Conservation (phyloP, 106 monocot species). For the Amphibolis antarctica region DNA sequence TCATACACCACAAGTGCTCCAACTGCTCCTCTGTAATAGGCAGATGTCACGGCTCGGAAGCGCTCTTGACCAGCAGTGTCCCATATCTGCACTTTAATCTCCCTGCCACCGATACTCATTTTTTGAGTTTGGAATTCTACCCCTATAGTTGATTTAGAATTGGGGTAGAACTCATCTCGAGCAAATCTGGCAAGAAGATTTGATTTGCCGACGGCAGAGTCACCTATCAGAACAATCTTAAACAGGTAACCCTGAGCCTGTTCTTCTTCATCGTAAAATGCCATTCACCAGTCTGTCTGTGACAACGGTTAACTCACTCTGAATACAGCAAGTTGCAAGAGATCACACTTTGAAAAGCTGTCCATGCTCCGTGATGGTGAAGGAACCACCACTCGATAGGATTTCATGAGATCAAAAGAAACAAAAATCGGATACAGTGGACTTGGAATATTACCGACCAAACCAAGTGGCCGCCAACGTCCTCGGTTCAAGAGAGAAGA, state of each 20-base stretch:
- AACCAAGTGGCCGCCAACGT: not conserved
- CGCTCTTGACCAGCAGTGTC: slow-evolving; percentile 48
- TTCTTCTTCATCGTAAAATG: slow-evolving; percentile 23
- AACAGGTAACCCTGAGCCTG: slow-evolving; percentile 34
- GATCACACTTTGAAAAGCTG: no score
- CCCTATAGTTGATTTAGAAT: slow-evolving; percentile 41
- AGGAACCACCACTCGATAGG: not conserved
- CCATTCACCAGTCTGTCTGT: slow-evolving; percentile 17
- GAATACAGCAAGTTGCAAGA: slow-evolving; percentile 5
- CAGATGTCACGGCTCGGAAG: slow-evolving; percentile 41
- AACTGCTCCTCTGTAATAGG: slow-evolving; percentile 40
- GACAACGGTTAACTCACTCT: no score
- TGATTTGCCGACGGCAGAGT: slow-evolving; percentile 46
- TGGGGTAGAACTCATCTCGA: slow-evolving; percentile 34
- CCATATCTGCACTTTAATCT: slow-evolving; percentile 52
- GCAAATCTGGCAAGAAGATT: slow-evolving; percentile 39
- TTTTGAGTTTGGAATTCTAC: slow-evolving; percentile 45
- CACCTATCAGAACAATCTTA: slow-evolving; percentile 36
- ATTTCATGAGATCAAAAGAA: not conserved
- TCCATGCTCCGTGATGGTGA: no score
- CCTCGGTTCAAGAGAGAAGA: no score
- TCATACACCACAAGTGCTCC: slow-evolving; percentile 45
- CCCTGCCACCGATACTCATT: slow-evolving; percentile 32
- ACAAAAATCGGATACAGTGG: not conserved
- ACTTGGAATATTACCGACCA: no score